Percentiles rank a stretch among this genome's conserved stretches.
Conservation (phyloP, 2,329 filamentous ascomycete species). For the Colletotrichum echinochloae region DNA sequence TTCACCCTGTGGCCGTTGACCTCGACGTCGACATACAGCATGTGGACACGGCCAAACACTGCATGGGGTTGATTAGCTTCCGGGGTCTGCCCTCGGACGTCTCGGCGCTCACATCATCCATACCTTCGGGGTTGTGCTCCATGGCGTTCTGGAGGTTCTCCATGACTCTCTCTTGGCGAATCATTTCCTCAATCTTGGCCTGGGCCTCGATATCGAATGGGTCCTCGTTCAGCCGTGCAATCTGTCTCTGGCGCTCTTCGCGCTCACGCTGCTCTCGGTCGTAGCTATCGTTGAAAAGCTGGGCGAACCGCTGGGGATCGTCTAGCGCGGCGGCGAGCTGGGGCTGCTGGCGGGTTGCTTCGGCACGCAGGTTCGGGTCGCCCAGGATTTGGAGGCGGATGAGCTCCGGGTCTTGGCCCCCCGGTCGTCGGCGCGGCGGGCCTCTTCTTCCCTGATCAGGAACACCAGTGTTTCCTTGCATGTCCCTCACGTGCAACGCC, state of each 20-base stretch:
- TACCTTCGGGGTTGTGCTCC: conserved; percentile 97
- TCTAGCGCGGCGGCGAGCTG: conserved; percentile 82
- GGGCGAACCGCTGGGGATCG: conserved; percentile 80
- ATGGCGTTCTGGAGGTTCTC: conserved; percentile 97
- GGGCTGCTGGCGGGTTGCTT: conserved; percentile 79
- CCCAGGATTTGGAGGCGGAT: conserved; percentile 86
- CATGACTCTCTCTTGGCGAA: conserved; percentile 91
- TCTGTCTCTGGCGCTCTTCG: conserved; percentile 82
- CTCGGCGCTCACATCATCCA: conserved; percentile 50
- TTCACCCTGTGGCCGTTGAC: conserved; percentile 95
- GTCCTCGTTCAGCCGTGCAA: conserved; percentile 88
- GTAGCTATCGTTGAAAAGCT: conserved; percentile 76
- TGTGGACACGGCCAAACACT: conserved; percentile 95
- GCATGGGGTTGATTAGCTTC: conserved; percentile 36
- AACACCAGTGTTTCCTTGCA: conserved; percentile 61
- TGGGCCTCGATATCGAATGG: conserved; percentile 95
- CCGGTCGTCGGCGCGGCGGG: conserved; percentile 49
- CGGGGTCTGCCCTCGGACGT: neutral
- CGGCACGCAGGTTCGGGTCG: conserved; percentile 77
- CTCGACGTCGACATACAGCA: conserved; percentile 96
- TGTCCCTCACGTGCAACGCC: conserved; percentile 80
- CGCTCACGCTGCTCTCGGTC: conserved; percentile 79
- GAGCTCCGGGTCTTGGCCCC: conserved; percentile 78
- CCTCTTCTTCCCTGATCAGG: conserved; percentile 52
- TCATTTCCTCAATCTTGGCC: conserved; percentile 94